Conservation (phyloP, 192 early-diverging fungal species). For the Coemansia sp. region DNA sequence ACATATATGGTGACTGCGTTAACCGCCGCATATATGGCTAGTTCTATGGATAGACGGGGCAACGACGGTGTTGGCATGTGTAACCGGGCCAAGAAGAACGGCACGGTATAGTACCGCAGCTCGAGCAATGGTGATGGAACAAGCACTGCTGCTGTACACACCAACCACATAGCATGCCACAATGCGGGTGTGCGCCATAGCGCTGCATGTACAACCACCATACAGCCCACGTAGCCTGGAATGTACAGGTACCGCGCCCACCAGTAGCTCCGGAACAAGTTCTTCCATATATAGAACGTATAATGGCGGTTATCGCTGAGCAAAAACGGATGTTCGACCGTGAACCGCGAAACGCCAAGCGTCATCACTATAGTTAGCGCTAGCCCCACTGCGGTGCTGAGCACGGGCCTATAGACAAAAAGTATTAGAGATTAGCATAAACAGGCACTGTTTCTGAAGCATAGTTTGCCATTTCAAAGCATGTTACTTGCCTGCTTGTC, state of each 20-base stretch:
- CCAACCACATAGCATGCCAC: conserved; percentile 57
- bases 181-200: conserved; percentile 55
- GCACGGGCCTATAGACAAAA: conserved; percentile 16
- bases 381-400: background rate
- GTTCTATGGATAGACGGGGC: conserved; percentile 31
- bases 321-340: conserved; percentile 89
- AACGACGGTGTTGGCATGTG: conserved; percentile 54
- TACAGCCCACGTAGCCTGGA: conserved; percentile 63
- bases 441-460: background rate
- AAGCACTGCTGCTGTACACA: conserved; percentile 62
- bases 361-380: conserved; percentile 19
- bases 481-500: background rate
- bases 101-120: conserved; percentile 93
- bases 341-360: conserved; percentile 56
- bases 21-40: conserved; percentile 57
- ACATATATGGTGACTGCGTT: conserved; percentile 72
- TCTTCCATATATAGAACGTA: conserved; percentile 92
- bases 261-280: conserved; percentile 63
- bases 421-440: background rate
- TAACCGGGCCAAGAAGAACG: conserved; percentile 72
- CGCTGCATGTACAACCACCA: conserved; percentile 31
- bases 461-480: no score
- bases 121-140: conserved; percentile 93
- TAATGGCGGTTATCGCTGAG: conserved; percentile 95
- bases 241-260: conserved; percentile 60